Conservation (phyloP, 2,329 filamentous ascomycete species). For the Aspergillus floridensis region DNA sequence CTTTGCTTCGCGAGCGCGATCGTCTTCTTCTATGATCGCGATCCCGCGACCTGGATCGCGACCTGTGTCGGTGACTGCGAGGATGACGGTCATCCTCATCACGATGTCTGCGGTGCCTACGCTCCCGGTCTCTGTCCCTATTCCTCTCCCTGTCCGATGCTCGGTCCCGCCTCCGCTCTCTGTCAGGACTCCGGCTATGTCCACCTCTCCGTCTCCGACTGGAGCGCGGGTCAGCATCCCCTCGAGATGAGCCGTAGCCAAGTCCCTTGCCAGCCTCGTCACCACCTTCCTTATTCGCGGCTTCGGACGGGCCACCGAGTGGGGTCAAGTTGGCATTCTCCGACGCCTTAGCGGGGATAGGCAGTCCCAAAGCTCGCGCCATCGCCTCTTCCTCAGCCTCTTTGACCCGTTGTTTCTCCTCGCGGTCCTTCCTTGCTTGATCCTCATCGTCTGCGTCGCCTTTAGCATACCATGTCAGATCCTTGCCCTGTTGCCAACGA, state of each 20-base stretch:
- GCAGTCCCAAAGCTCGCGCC: slow-evolving; percentile 75
- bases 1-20: slow-evolving; percentile 31
- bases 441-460: slow-evolving; percentile 52
- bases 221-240: slow-evolving; percentile 26
- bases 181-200: slow-evolving; percentile 33
- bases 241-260: slow-evolving; percentile 32
- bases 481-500: slow-evolving; percentile 80
- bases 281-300: slow-evolving; percentile 49
- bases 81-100: slow-evolving; percentile 33
- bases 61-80: slow-evolving; percentile 34
- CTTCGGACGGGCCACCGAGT: slow-evolving; percentile 48
- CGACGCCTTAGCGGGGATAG: slow-evolving; percentile 60
- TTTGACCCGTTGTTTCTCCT: slow-evolving; percentile 77
- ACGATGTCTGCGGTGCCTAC: slow-evolving; percentile 45
- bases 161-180: slow-evolving; percentile 31
- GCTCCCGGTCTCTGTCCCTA: slow-evolving; percentile 37
- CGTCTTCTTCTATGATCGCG: slow-evolving; percentile 25
- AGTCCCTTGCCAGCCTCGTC: slow-evolving; percentile 31
- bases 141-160: slow-evolving; percentile 27
- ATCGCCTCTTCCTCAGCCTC: slow-evolving; percentile 93
- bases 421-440: slow-evolving; percentile 56
- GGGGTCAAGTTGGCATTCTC: slow-evolving; percentile 64
- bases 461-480: slow-evolving; percentile 65
- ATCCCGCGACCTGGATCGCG: slow-evolving; percentile 29
- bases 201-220: slow-evolving; percentile 30